These are phyloP conservation scores for Fusarium haematococcum DNA, from an alignment of 2,329 filamentous ascomycete genomes.

Conservation along the genomic window DNA sequence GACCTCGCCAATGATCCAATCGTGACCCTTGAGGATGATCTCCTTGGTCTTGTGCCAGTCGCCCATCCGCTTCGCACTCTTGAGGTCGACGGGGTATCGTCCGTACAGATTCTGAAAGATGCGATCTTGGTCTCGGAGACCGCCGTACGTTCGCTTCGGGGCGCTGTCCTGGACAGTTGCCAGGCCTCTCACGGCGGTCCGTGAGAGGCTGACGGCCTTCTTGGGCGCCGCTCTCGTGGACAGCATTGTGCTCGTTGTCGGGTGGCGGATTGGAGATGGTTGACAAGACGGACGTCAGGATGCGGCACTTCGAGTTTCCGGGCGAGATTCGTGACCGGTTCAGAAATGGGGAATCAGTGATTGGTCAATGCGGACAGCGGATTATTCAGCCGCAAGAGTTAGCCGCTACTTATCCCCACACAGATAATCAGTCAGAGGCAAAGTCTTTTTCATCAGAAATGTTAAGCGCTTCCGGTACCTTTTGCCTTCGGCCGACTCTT, in stretches of 20 bases:
- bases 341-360: constrained; percentile 54
- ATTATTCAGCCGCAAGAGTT: constrained; percentile 47
- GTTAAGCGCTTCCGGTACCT: constrained; percentile 24
- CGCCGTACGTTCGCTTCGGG: constrained; percentile 81
- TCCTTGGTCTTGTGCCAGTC: constrained; percentile 99
- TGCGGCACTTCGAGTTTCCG: constrained; percentile 53
- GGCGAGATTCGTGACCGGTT: constrained; percentile 49
- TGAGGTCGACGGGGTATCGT: constrained; percentile 89
- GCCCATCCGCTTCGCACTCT: constrained; percentile 96
- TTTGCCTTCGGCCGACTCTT: constrained; percentile 24
- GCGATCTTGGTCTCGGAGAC: constrained; percentile 93
- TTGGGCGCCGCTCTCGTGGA: constrained; percentile 57
- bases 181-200: constrained; percentile 73
- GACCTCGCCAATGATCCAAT: constrained; percentile 98
- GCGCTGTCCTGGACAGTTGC: constrained; percentile 82
- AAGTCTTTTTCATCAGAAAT: constrained; percentile 37
- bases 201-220: constrained; percentile 55
- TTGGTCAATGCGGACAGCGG: constrained; percentile 53
- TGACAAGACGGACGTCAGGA: constrained; percentile 45
- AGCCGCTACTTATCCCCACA: constrained; percentile 41
- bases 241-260: constrained; percentile 56
- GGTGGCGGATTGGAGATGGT: constrained; percentile 46
- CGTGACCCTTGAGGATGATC: constrained; percentile 95
- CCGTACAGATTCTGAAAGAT: constrained; percentile 99
- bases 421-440: fast-evolving